Evolutionary conservation across 495 filamentous ascomycete species (phyloP).

Genomic region (Chaetomium tenue): DNA sequence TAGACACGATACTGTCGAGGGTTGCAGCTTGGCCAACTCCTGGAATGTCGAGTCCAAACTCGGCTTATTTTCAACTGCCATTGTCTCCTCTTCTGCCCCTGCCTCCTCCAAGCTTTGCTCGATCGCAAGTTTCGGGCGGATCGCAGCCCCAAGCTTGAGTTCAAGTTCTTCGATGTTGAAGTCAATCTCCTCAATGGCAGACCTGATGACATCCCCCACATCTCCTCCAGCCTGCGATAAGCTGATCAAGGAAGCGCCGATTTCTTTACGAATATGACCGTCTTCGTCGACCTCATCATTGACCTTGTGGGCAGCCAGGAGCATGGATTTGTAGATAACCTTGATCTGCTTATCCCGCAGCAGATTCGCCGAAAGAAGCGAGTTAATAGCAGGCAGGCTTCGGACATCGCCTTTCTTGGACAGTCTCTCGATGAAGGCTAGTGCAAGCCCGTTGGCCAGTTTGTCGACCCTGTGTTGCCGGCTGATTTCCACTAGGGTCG

Average conservation of each 20-base stretch:
- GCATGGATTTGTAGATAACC: constrained; percentile 60
- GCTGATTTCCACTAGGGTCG: constrained; percentile 59
- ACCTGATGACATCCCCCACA: constrained; percentile 58
- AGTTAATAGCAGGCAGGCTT: constrained; percentile 57
- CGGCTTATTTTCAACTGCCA: constrained; percentile 21
- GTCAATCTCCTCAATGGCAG: constrained; percentile 57
- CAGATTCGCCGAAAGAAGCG: constrained; percentile 59
- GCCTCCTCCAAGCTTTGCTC: constrained; percentile 48
- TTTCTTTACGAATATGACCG: constrained; percentile 57
- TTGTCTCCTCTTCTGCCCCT: constrained; percentile 49
- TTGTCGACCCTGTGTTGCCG: constrained; percentile 66
- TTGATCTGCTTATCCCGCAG: constrained; percentile 61
- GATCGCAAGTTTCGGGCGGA: constrained; percentile 48
- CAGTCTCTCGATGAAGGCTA: constrained; percentile 65
- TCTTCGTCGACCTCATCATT: constrained; percentile 45
- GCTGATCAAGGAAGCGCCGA: constrained; percentile 61
- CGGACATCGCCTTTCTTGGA: constrained; percentile 57
- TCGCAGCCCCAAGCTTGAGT: constrained; percentile 63
- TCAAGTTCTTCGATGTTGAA: constrained; percentile 69
- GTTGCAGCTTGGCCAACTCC: constrained; percentile 41
- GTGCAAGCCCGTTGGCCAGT: constrained; percentile 67
- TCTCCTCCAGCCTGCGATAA: constrained; percentile 55
- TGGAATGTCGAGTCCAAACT: constrained; percentile 29
- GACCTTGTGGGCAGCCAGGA: constrained; percentile 56
- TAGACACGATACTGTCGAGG: constrained; percentile 48